A percentile compares a stretch with the other conserved stretches of the same genome.
phyloP scores from a whole-genome alignment of 2,329 filamentous ascomycete genomes.

The Fonsecaea erecta region DNA sequence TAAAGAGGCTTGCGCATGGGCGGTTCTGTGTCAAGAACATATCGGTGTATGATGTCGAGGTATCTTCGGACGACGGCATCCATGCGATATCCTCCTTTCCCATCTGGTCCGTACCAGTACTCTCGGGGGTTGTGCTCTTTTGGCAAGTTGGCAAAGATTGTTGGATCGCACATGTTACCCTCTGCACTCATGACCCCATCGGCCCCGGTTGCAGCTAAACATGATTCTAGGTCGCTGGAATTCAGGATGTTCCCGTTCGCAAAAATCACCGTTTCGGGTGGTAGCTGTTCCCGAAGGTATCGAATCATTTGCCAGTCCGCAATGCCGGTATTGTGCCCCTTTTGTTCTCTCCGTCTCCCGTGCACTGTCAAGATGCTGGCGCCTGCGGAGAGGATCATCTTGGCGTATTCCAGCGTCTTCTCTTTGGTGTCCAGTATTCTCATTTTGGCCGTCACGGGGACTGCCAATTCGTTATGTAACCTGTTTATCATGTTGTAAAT shows the following conservation, averaged over 20 bases:
- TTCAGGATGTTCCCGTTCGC: slow-evolving; percentile 94
- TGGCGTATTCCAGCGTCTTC: slow-evolving; percentile 84
- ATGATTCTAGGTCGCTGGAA: slow-evolving; percentile 74
- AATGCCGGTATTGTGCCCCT: slow-evolving; percentile 90
- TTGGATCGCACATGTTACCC: slow-evolving; percentile 89
- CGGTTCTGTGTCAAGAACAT: slow-evolving; percentile 69
- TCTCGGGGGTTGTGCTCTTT: slow-evolving; percentile 71
- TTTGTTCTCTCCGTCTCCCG: slow-evolving; percentile 85
- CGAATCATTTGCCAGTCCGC: slow-evolving; percentile 89
- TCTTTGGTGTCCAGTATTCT: slow-evolving; percentile 85
- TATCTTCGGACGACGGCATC: slow-evolving; percentile 88
- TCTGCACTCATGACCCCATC: slow-evolving; percentile 97
- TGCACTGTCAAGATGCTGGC: slow-evolving; percentile 94
- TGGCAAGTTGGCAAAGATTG: slow-evolving; percentile 76
- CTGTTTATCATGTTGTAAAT: slow-evolving; percentile 81
- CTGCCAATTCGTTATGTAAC: slow-evolving; percentile 74
- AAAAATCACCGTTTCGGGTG: slow-evolving; percentile 87
- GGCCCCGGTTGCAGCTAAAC: slow-evolving; percentile 80
- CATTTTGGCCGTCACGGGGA: slow-evolving; percentile 95
- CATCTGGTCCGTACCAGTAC: slow-evolving; percentile 79
- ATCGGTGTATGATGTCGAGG: slow-evolving; percentile 82
- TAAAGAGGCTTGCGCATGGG: slow-evolving; percentile 75
- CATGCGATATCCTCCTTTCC: slow-evolving; percentile 82
- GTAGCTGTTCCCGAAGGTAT: slow-evolving; percentile 80
- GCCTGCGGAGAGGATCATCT: slow-evolving; percentile 82